Base-by-base conservation (phyloP, 805 yeast genomes). In the Kodamaea kaohsiungensis region DNA sequence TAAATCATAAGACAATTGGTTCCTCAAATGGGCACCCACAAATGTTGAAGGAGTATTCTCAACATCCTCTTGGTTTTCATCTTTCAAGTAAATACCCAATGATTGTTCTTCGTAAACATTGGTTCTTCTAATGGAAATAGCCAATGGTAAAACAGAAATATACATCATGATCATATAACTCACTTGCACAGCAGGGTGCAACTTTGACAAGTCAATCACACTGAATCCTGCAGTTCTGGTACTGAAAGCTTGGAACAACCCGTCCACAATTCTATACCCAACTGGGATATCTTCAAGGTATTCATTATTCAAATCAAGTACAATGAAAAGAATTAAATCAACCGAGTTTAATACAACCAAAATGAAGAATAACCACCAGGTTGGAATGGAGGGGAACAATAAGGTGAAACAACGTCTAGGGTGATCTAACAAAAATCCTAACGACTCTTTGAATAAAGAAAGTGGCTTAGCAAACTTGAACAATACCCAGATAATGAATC, bases 21-120 rank as follows among this genome's bases (percentile, higher is more conserved):
- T 87, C 61, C 98, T 81, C 71, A 95, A 80, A 77, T 95, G 99
- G 8, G 89, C 83, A 0, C 93, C 92, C 54, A 92, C 83, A 65
- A 87, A 92, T 2, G 89, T 83, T 5, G 71, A 69, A 1, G 85
- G 79, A 2, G 78, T 73, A 46, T 73, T 76, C 15, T 79, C 76
- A 3, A 63, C 61, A 6, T 73, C 77, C 1, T 61, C 65, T 12
- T 61, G 61, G 40, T 53, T 43, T n/a, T 61, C 66, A n/a, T 73
- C 79, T 43, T 65, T 65, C 13, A 73, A 64, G 65, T 89, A 92
- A n/a, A 91, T 81, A n/a, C 99, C 99, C 53, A 95, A 73, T 0
- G 97, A 89, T 66, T 91, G 98, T 65, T 95, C 99, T 68, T 95
- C 99, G 72, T 95, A 95, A 53, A 95, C 99, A 68, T 95, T 95